Base-by-base conservation (phyloP, 208 protist species). In the Plasmodiophora brassicae region DNA sequence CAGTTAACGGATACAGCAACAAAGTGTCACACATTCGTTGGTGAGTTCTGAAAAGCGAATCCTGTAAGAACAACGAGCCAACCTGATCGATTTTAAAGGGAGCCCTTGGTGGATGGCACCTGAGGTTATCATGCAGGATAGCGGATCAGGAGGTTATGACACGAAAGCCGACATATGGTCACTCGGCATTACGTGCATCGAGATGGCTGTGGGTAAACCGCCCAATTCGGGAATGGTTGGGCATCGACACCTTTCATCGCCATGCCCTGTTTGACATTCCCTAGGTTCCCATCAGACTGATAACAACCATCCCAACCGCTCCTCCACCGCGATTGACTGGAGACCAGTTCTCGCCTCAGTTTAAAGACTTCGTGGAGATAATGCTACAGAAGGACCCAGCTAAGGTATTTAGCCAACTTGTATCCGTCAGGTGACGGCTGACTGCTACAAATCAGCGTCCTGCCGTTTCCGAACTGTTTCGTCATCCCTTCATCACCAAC, bases 51-150 rank as follows among this genome's bases (percentile, higher is more conserved):
- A 5, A 86, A 5, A 46, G 14, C 8, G n/a, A 32, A 41, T 8
- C 25, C 45, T 57, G 25, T 25, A 25, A 57, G 20, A 57, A 36
- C 39, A 46, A 1, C 39, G 5, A 22, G n/a, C 20, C 41, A n/a
- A 8, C 28, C 41, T 45, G 44, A 86, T n/a, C 20, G 10, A 57
- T 78, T 8, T 5, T 78, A 84, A 85, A 36, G 90, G 90, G 14
- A 91, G 87, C 1, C 90, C 90, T 1, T 88, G 88, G 46, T 92
- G 89, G 88, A 92, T 93, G 90, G 88, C 89, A 0, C 90, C 91
- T 44, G 89, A 93, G 50, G 46, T 93, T 28, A 92, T 93, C 32
- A 44, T 32, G 46, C 43, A 84, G 1, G 90, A 91, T 32, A 78
- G n/a, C 65, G 20, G 32, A 44, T 38, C 43, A 14, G 32, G 14